These are phyloP conservation scores for Cladorrhinum sp. DNA, from an alignment of 2,329 filamentous ascomycete genomes.

Conservation along the genomic window DNA sequence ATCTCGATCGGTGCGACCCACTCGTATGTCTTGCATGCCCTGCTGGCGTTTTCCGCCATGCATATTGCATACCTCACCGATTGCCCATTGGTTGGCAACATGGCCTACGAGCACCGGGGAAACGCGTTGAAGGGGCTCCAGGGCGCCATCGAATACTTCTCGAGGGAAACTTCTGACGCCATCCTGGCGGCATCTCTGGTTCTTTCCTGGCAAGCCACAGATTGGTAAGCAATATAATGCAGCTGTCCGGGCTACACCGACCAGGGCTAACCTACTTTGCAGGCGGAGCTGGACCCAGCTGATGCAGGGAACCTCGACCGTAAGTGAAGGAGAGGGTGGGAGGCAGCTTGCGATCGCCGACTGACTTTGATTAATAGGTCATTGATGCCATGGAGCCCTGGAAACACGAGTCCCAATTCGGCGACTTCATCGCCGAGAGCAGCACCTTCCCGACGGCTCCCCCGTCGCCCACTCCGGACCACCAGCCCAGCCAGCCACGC, in stretches of 20 bases:
- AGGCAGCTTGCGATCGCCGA: slow-evolving; percentile 7
- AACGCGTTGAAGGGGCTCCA: slow-evolving; percentile 84
- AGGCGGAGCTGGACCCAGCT: slow-evolving; percentile 92
- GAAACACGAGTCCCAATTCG: slow-evolving; percentile 86
- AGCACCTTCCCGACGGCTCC: slow-evolving; percentile 68
- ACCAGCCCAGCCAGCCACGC: slow-evolving; percentile 59
- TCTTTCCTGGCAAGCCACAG: slow-evolving; percentile 91
- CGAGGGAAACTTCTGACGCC: slow-evolving; percentile 81
- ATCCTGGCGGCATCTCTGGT: slow-evolving; percentile 88
- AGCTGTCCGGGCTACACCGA: slow-evolving; percentile 27
- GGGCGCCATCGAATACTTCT: slow-evolving; percentile 81
- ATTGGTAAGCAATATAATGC: slow-evolving; percentile 68
- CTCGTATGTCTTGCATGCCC: slow-evolving; percentile 88
- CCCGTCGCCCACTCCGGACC: slow-evolving; percentile 58
- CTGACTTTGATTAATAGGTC: slow-evolving; percentile 51
- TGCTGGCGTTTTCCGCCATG: slow-evolving; percentile 90
- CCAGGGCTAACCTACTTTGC: slow-evolving; percentile 35
- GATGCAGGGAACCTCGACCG: slow-evolving; percentile 86
- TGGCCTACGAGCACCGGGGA: slow-evolving; percentile 85
- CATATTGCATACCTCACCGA: slow-evolving; percentile 88
- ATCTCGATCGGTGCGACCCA: slow-evolving; percentile 78
- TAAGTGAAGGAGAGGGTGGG: slow-evolving; percentile 45
- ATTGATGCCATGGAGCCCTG: slow-evolving; percentile 88
- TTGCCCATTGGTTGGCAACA: slow-evolving; percentile 78
- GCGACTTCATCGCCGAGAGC: slow-evolving; percentile 77